Evolutionary conservation across 2,329 filamentous ascomycete genomes (phyloP), one percentile per base, ranked within the genome.

Genomic region (Paramyrothecium sp.): DNA sequence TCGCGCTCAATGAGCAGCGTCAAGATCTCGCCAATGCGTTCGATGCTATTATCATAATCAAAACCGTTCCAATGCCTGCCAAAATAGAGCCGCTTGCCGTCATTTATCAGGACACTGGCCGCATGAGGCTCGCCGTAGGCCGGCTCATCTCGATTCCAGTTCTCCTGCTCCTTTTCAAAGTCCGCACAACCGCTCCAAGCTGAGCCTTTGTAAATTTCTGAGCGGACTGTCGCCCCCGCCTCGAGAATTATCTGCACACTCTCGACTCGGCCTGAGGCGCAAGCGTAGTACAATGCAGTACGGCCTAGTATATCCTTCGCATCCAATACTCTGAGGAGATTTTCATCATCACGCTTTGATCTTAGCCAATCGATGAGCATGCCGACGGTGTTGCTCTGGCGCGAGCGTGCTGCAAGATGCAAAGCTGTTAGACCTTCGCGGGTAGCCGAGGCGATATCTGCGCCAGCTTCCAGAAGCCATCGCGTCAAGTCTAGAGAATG

Each of bases 321-420:
- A 38, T 38, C 16, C 10, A 38, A 8, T 10, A 16, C 33, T 10
- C 10, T 16, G 8, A 16, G 10, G 33, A 8, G 16, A 38, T 8
- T 38, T 16, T 38, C 16, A 16, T 50, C 21, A 5, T 20, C 11
- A 19, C 20, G 11, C 11, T 34, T 38, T 13, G 22, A 44, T 19
- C 5, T 57, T 46, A 58, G 19, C 8, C 33, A 54, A 4, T 56
- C 59, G 0, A 71, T 51, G 1, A 72, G 46, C 3, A 72, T 8
- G 1, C 70, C 71, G 3, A 76, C 55, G 11, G 69, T 67, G 54
- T 76, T 75, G 53, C 54, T 58, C 50, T 73, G 59, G 16, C 70
- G 56, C 8, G 60, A 56, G 22, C 68, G 66, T 11, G 73, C 68
- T 2, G 75, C 76, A 33, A 79, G 57, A 52, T 79, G 76, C 4